Evolutionary conservation across 257 asterid species (phyloP).

Genomic region (Nicotiana sylvestris): DNA sequence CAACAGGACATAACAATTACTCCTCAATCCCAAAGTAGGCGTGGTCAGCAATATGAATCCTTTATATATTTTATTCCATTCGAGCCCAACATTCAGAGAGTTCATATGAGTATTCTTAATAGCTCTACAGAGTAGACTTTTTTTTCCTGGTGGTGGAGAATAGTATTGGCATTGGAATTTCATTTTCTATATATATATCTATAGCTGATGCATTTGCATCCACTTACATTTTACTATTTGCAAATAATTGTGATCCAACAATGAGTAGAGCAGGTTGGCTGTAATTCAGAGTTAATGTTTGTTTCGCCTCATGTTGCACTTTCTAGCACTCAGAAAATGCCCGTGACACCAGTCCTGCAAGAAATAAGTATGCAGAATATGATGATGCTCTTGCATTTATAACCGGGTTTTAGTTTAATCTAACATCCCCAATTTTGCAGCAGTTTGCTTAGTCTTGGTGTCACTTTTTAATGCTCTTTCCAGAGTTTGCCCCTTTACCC

Average conservation of each 20-base stretch:
- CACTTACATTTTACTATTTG: background rate
- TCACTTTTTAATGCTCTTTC: background rate
- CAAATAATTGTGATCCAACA: background rate
- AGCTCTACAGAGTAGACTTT: background rate
- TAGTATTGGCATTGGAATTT: background rate
- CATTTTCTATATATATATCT: background rate
- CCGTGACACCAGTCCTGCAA: background rate
- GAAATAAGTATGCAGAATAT: background rate
- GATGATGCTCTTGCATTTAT: background rate
- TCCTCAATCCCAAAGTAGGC: background rate
- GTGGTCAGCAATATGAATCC: background rate
- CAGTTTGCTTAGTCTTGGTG: background rate
- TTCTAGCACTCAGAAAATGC: background rate
- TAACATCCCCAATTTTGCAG: background rate
- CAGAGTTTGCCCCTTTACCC: background rate
- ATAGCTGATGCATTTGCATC: background rate
- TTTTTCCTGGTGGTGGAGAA: background rate
- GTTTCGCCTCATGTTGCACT: background rate
- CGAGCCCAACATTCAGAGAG: background rate
- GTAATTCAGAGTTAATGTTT: background rate
- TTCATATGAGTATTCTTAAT: background rate
- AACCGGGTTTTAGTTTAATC: background rate
- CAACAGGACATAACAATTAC: background rate
- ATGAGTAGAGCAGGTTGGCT: background rate
- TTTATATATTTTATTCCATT: background rate